Evolutionary conservation across 140 eudicot species (phyloP).

Genomic region (Oenanthe javanica): DNA sequence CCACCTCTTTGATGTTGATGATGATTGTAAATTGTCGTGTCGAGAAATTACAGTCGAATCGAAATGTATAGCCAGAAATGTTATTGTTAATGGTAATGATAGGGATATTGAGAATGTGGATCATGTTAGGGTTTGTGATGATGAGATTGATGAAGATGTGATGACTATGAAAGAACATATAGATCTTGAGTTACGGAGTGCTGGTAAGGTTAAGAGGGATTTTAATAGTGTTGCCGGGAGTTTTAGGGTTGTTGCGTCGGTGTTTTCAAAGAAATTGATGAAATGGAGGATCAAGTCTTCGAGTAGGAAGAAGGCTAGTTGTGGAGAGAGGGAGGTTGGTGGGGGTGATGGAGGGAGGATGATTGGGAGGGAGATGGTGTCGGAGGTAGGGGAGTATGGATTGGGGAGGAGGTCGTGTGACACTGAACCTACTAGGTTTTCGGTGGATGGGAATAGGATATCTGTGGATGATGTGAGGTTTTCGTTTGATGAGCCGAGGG

Average conservation of each 20-base stretch:
- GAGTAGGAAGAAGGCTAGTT: slow-evolving; percentile 24
- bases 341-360: slow-evolving; percentile 6
- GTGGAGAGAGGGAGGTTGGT: slow-evolving; percentile 13
- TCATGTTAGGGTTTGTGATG: slow-evolving; percentile 32
- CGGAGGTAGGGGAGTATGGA: slow-evolving; percentile 56
- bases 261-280: slow-evolving; percentile 51
- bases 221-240: slow-evolving; percentile 28
- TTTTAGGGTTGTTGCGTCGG: slow-evolving; percentile 62
- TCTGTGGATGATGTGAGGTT: slow-evolving; percentile 35
- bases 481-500: slow-evolving; percentile 70
- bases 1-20: slow-evolving; percentile 44
- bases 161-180: slow-evolving; percentile 81
- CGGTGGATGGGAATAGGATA: slow-evolving; percentile 63
- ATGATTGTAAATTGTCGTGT: slow-evolving; percentile 8
- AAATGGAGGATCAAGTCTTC: slow-evolving; percentile 62
- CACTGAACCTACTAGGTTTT: slow-evolving; percentile 62
- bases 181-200: slow-evolving; percentile 52
- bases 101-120: slow-evolving; percentile 9
- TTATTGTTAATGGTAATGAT: slow-evolving; percentile 20
- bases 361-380: slow-evolving; percentile 30
- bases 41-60: background rate
- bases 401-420: slow-evolving; percentile 77
- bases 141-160: slow-evolving; percentile 34
- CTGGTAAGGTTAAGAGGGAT: slow-evolving; percentile 14
- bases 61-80: slow-evolving; percentile 13